A percentile compares a stretch with the other conserved stretches of the same genome.
phyloP scores from a whole-genome alignment of 352 stramenopile genomes.

The Phytophthora pistaciae region DNA sequence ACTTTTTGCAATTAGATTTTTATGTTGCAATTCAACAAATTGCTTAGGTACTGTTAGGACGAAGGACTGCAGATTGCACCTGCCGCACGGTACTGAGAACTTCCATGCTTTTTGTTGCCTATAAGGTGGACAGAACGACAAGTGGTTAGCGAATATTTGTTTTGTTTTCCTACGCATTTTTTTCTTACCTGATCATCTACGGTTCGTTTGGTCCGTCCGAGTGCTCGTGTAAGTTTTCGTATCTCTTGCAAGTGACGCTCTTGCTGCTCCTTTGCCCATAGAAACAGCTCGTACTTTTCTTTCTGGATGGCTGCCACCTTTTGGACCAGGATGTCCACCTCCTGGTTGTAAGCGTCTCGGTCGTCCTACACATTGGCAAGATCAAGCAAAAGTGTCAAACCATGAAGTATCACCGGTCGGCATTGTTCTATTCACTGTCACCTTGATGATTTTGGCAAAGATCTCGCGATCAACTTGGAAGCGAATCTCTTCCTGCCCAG shows the following conservation, averaged over 20 bases:
- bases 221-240: constrained; percentile 79
- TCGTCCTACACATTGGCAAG: constrained; percentile 50
- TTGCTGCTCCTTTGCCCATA: constrained; percentile 79
- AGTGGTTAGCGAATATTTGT: neutral
- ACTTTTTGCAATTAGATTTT: neutral
- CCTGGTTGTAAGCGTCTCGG: constrained; percentile 75
- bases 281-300: constrained; percentile 79
- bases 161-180: neutral
- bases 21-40: neutral
- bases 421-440: constrained; percentile 9
- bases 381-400: neutral
- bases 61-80: constrained; percentile 47
- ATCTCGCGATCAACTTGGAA: constrained; percentile 88
- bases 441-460: constrained; percentile 87
- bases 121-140: neutral
- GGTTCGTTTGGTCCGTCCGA: constrained; percentile 63
- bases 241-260: constrained; percentile 82
- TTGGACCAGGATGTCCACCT: constrained; percentile 75
- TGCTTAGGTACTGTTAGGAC: constrained; percentile 28
- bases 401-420: neutral
- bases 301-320: constrained; percentile 74
- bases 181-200: constrained; percentile 67
- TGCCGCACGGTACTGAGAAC: constrained; percentile 51
- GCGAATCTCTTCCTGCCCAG: constrained; percentile 67
- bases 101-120: constrained; percentile 51